Evolutionary conservation across 1,139 yeast species (phyloP).

Genomic region (Geotrichum bryndzae): DNA sequence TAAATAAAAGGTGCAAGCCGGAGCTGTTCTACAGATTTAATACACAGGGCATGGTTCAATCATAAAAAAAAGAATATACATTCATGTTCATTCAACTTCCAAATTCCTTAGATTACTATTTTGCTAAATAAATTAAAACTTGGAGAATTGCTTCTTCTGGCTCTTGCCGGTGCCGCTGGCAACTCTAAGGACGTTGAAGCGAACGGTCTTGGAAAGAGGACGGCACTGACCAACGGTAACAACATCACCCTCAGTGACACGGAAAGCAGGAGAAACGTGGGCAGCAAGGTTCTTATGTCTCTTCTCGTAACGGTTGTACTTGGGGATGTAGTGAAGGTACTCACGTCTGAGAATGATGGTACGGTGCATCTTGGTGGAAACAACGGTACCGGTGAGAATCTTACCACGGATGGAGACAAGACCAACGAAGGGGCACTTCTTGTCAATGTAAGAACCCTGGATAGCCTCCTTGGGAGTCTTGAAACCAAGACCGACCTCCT

Average conservation of each 20-base stretch:
- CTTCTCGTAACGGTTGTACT: slow-evolving; percentile 99
- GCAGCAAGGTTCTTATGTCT: slow-evolving; percentile 99
- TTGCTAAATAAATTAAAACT: slow-evolving; percentile 57
- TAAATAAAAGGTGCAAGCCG: neutral
- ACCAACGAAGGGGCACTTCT: slow-evolving; percentile 99
- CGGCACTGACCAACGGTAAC: slow-evolving; percentile 99
- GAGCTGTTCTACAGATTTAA: neutral
- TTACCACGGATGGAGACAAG: slow-evolving; percentile 98
- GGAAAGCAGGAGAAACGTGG: slow-evolving; percentile 99
- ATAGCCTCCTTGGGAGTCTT: slow-evolving; percentile 99
- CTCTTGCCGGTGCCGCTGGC: slow-evolving; percentile 68
- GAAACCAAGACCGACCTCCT: slow-evolving; percentile 99
- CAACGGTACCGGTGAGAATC: slow-evolving; percentile 93
- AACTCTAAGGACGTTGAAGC: slow-evolving; percentile 98
- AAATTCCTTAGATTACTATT: neutral
- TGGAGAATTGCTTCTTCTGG: slow-evolving; percentile 78
- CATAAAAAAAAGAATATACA: neutral
- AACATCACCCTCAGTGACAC: slow-evolving; percentile 97
- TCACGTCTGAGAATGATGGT: slow-evolving; percentile 99
- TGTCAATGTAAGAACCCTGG: slow-evolving; percentile 98
- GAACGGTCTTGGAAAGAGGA: slow-evolving; percentile 99
- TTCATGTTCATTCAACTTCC: neutral
- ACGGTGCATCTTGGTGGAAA: slow-evolving; percentile 99
- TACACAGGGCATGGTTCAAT: neutral
- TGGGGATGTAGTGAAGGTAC: slow-evolving; percentile 99